Percentiles rank a stretch among this genome's conserved stretches.
phyloP scores from a whole-genome alignment of 1,139 yeast genomes.

The Candida smagusa region DNA sequence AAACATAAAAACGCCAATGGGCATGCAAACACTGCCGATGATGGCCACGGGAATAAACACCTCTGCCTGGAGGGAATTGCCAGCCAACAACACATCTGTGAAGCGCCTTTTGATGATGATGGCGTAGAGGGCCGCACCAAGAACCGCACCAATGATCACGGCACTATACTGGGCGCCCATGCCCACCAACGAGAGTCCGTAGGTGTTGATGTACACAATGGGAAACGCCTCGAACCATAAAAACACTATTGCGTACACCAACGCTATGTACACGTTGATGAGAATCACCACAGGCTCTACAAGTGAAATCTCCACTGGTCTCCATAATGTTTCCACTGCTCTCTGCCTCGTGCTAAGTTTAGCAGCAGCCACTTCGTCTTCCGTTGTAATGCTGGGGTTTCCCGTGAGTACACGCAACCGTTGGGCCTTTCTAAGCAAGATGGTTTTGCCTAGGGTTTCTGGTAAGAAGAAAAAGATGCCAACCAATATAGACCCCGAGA shows the following conservation, averaged over 20 bases:
- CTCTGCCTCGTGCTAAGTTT: slow-evolving; percentile 18
- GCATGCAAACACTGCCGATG: slow-evolving; percentile 38
- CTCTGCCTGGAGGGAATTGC: slow-evolving; percentile 32
- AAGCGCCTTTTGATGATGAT: slow-evolving; percentile 19
- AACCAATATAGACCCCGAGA: slow-evolving; percentile 25
- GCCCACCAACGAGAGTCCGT: slow-evolving; percentile 46
- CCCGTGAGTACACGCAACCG: slow-evolving; percentile 35
- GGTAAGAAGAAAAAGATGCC: slow-evolving; percentile 28
- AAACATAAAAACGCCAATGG: slow-evolving; percentile 44
- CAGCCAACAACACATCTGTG: slow-evolving; percentile 21
- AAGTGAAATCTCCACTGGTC: slow-evolving; percentile 42
- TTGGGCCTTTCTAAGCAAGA: slow-evolving; percentile 32
- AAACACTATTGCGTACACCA: slow-evolving; percentile 53
- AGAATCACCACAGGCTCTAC: slow-evolving; percentile 45
- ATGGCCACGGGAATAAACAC: slow-evolving; percentile 43
- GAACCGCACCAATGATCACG: slow-evolving; percentile 40
- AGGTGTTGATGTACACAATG: slow-evolving; percentile 47
- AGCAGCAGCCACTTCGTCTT: slow-evolving; percentile 25
- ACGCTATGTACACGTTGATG: slow-evolving; percentile 48
- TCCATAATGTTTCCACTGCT: slow-evolving; percentile 43
- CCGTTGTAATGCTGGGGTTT: slow-evolving; percentile 25
- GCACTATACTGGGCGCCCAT: slow-evolving; percentile 46
- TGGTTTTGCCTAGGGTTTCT: slow-evolving; percentile 31
- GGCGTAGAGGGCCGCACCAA: slow-evolving; percentile 25
- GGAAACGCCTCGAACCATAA: slow-evolving; percentile 63